Evolutionary conservation across 495 filamentous ascomycete species (phyloP).

Genomic region (Hypoxylon trugodes): DNA sequence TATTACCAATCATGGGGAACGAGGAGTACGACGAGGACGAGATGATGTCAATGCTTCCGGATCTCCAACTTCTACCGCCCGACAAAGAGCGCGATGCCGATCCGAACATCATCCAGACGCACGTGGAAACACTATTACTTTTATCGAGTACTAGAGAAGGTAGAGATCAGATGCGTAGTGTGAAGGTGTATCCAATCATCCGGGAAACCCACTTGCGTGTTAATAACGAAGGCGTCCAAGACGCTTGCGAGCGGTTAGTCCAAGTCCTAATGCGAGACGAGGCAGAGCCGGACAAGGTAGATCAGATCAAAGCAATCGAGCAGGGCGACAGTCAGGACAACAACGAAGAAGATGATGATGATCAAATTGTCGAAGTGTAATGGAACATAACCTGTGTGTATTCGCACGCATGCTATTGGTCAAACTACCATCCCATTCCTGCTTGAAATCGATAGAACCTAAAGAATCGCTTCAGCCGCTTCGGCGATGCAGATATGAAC

Average conservation of each 20-base stretch:
- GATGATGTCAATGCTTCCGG: conserved; percentile 78
- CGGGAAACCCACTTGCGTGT: conserved; percentile 84
- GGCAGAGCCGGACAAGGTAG: conserved; percentile 54
- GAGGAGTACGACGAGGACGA: conserved; percentile 78
- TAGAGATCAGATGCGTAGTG: conserved; percentile 71
- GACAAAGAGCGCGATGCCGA: conserved; percentile 88
- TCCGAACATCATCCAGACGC: conserved; percentile 75
- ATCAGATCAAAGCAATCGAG: conserved; percentile 48
- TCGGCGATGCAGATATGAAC: conserved; percentile 7
- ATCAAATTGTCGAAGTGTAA: conserved; percentile 57
- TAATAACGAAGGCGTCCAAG: conserved; percentile 80
- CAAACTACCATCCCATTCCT: background rate
- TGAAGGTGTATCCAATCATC: conserved; percentile 90
- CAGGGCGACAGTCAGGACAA: conserved; percentile 68
- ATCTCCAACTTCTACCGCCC: conserved; percentile 85
- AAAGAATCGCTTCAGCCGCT: conserved; percentile 10
- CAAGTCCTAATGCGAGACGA: conserved; percentile 93
- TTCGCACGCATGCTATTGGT: conserved; percentile 10
- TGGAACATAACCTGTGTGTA: background rate
- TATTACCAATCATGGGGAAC: conserved; percentile 70
- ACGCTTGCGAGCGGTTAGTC: conserved; percentile 88
- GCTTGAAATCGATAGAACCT: background rate
- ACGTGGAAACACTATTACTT: conserved; percentile 86
- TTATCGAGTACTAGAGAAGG: conserved; percentile 81
- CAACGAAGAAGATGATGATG: conserved; percentile 53